Evolutionary conservation across 805 yeast species (phyloP).

Genomic region (Candida andamanensis): DNA sequence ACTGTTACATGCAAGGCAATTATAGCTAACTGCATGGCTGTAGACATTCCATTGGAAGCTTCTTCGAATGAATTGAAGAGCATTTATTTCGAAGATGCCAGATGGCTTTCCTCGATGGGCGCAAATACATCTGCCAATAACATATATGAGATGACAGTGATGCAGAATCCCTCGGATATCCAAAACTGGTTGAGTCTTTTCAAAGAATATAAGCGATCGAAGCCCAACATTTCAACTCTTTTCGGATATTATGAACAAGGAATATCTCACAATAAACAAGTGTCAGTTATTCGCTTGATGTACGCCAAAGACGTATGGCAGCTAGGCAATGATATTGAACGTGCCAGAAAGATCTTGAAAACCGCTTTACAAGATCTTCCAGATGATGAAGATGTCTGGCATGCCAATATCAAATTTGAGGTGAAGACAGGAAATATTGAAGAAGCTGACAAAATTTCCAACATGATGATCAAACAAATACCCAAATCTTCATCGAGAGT

Average conservation of each 20-base stretch:
- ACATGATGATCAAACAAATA: conserved; percentile 14
- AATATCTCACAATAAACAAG: conserved; percentile 42
- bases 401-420: conserved; percentile 68
- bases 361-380: conserved; percentile 44
- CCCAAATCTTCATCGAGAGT: conserved; percentile 38
- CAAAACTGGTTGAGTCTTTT: conserved; percentile 48
- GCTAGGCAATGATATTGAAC: conserved; percentile 38
- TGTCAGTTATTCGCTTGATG: conserved; percentile 54
- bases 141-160: conserved; percentile 43
- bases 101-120: conserved; percentile 25
- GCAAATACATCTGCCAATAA: conserved; percentile 26
- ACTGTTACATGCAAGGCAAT: conserved; percentile 50
- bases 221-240: conserved; percentile 12
- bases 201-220: conserved; percentile 17
- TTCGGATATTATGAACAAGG: conserved; percentile 48
- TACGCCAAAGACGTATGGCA: conserved; percentile 70
- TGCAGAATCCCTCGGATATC: conserved; percentile 41
- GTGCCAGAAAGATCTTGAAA: conserved; percentile 50
- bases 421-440: conserved; percentile 35
- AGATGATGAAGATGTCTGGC: conserved; percentile 53
- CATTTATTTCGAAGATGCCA: conserved; percentile 8
- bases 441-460: conserved; percentile 31
- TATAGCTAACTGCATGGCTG: conserved; percentile 17
- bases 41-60: background rate
- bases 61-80: conserved; percentile 4